A percentile compares a stretch with the other conserved stretches of the same genome.
These are phyloP conservation scores for Puccinia novopanici DNA, from an alignment of 1,284 basidiomycete genomes.

Conservation along the genomic window DNA sequence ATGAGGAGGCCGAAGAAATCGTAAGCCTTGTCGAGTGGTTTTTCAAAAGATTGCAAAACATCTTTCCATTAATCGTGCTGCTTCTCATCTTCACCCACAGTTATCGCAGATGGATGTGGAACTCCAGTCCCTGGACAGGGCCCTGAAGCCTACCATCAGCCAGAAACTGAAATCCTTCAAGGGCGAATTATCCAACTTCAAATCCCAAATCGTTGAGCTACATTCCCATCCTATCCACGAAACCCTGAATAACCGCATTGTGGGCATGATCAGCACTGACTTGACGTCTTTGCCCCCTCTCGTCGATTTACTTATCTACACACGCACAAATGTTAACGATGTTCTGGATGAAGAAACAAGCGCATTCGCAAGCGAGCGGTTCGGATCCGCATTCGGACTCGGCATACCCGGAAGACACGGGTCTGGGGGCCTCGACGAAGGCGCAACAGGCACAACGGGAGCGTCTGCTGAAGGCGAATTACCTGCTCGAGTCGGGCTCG, in stretches of 20 bases:
- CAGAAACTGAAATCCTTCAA: slow-evolving; percentile 73
- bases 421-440: neutral
- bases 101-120: slow-evolving; percentile 99
- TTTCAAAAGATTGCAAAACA: too few relatives aligned
- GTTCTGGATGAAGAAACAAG: slow-evolving; percentile 64
- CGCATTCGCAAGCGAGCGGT: slow-evolving; percentile 64
- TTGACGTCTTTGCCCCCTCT: neutral
- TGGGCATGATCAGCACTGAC: neutral
- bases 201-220: slow-evolving; percentile 67
- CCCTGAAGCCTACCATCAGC: slow-evolving; percentile 73
- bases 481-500: slow-evolving; percentile 60
- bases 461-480: slow-evolving; percentile 58
- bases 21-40: too few relatives aligned
- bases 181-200: slow-evolving; percentile 71
- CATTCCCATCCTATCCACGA: too few relatives aligned
- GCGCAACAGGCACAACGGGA: slow-evolving; percentile 59
- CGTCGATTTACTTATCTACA: neutral
- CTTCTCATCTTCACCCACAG: too few relatives aligned
- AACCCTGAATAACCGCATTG: neutral
- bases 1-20: slow-evolving; percentile 98
- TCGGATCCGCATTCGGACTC: neutral
- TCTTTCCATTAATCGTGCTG: too few relatives aligned
- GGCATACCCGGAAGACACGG: neutral
- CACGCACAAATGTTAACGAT: neutral
- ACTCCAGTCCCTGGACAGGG: slow-evolving; percentile 87